Evolutionary conservation across 1,284 basidiomycete genomes (phyloP).

Genomic region (Tetrapyrgos nigripes): DNA sequence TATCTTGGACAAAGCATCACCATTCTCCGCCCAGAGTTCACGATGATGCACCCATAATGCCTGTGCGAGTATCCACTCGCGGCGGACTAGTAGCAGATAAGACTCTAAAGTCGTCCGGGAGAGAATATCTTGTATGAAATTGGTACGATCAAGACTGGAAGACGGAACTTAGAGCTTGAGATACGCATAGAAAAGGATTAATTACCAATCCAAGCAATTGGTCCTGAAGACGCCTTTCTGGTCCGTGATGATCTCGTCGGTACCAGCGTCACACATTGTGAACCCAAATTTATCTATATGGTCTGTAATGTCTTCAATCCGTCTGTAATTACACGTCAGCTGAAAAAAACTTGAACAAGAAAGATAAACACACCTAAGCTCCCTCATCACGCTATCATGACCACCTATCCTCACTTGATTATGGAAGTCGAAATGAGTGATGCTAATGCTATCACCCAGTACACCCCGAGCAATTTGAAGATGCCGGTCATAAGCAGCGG

Average conservation of each 20-base stretch:
- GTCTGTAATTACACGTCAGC: slow-evolving; percentile 42
- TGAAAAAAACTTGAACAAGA: slow-evolving; percentile 11
- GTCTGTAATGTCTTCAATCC: slow-evolving; percentile 63
- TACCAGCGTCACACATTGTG: slow-evolving; percentile 74
- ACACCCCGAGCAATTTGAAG: slow-evolving; percentile 65
- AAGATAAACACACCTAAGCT: slow-evolving; percentile 62
- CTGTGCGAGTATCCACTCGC: slow-evolving; percentile 75
- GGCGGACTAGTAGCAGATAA: slow-evolving; percentile 71
- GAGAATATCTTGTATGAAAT: slow-evolving; percentile 94
- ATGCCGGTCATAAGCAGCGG: slow-evolving; percentile 83
- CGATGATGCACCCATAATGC: slow-evolving; percentile 88
- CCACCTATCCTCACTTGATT: slow-evolving; percentile 82
- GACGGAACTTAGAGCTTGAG: slow-evolving; percentile 17
- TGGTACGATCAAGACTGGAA: slow-evolving; percentile 94
- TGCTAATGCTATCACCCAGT: slow-evolving; percentile 64
- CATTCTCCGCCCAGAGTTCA: slow-evolving; percentile 97
- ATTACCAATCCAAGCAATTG: slow-evolving; percentile 95
- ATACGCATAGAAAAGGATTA: slow-evolving; percentile 14
- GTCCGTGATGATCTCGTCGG: slow-evolving; percentile 75
- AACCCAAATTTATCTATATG: slow-evolving; percentile 87
- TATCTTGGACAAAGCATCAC: slow-evolving; percentile 88
- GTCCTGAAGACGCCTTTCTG: slow-evolving; percentile 93
- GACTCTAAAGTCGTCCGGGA: slow-evolving; percentile 81
- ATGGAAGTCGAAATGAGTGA: slow-evolving; percentile 97
- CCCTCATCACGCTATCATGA: slow-evolving; percentile 85